Base-by-base conservation (phyloP, 2,329 filamentous ascomycete genomes). In the Grosmannia clavigera region DNA sequence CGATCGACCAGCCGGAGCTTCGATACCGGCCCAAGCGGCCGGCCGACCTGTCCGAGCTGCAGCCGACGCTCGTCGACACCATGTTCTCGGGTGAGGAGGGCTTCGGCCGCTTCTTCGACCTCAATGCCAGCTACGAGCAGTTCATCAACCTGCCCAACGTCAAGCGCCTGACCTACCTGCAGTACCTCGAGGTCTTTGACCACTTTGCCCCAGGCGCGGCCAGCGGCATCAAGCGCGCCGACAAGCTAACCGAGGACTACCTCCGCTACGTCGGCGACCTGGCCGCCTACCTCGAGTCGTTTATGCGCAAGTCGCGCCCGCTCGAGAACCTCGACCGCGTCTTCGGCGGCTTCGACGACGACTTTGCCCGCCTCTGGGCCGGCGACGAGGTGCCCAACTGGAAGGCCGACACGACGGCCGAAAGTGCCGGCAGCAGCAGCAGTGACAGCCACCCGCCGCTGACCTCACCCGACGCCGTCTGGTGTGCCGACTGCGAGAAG, bases 71-170 rank as follows among this genome's bases (percentile, higher is more conserved):
- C 58, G 86, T 96, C 55, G 92, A 97, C 69, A 84, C 84, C 61
- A 87, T 97, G 77, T 99, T 99, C 73, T 95, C 91, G 0, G 94
- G 94, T 63, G 95, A 99, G 73, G 94, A 99, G 72, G 87, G 87
- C 0, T 96, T 88, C 68, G 94, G 94, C 52, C 87, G 90, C 66
- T 99, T 90, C 73, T 88, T 99, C 68, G 94, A 99, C 71, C 75
- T 99, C 55, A 92, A 87, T 22, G 81, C 79, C 48, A 82, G 85
- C 65, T 92, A 97, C 72, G 92, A 97, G 69, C 80, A 87, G 16
- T 99, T 91, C 70, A 80, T 96, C 62, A 99, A 99, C 69, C 78
- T 99, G 10, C 88, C 90, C 2, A 86, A 88, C 58, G 84, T 92
- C 25, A 95, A 95, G 73, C 83, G 92, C 58, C 75, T 94, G 51